Evolutionary conservation across 169 alveolate genomes (phyloP).

Genomic region (Cyclospora cayetanensis): DNA sequence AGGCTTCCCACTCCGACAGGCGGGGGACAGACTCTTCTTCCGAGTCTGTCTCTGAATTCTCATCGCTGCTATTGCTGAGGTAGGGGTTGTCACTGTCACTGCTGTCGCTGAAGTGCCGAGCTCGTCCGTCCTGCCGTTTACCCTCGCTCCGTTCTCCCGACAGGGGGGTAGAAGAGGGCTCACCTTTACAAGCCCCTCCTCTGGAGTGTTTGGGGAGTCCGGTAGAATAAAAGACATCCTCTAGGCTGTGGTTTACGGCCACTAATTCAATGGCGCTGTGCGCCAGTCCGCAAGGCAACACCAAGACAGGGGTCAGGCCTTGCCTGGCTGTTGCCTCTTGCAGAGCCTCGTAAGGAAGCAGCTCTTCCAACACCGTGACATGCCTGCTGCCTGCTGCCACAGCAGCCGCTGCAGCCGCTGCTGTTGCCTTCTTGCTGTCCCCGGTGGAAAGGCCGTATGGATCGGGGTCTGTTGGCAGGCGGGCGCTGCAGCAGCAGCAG

Average conservation of each 20-base stretch:
- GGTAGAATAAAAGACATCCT: not conserved
- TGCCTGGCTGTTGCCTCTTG: not conserved
- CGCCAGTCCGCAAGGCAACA: not conserved
- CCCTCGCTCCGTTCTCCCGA: too few relatives aligned
- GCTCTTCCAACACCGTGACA: not conserved
- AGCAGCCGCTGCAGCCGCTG: not conserved
- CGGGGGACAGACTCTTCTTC: not conserved
- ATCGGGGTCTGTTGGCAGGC: constrained; percentile 32
- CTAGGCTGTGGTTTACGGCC: not conserved
- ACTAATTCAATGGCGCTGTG: constrained; percentile 19
- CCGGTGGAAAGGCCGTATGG: not conserved
- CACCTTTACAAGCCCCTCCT: not conserved
- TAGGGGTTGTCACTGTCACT: not conserved
- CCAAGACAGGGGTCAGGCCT: not conserved
- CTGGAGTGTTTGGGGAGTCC: not conserved
- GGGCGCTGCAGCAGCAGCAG: constrained; percentile 20
- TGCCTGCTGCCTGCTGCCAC: constrained; percentile 2
- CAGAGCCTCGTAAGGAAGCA: not conserved
- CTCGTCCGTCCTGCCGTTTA: too few relatives aligned
- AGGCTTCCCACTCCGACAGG: not conserved
- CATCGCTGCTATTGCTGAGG: not conserved
- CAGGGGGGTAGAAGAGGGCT: too few relatives aligned
- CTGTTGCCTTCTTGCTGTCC: not conserved
- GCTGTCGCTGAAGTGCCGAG: not conserved
- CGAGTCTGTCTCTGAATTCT: not conserved